Base-by-base conservation (phyloP, 768 basidiomycete genomes). In the Tricholoma matsutake region DNA sequence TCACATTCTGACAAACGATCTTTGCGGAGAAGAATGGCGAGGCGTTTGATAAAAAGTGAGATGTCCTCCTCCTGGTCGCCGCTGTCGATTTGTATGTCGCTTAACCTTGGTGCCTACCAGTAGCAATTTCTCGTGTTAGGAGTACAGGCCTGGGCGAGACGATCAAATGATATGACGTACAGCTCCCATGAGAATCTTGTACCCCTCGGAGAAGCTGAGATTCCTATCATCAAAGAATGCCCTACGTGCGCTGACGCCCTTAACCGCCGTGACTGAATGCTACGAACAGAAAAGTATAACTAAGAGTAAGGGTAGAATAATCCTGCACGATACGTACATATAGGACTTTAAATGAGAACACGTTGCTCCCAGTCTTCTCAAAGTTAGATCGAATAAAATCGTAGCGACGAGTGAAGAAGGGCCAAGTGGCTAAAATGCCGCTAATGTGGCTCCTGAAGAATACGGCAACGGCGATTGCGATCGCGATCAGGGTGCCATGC, bases 161-260 rank as follows among this genome's bases (percentile, higher is more conserved):
- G 20, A 31, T 4, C 6, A 10, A 32, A 25, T 49, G 41, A 13
- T n/a, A 47, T 7, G 20, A 25, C 45, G 22, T 43, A 74, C 72
- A 35, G 66, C 70, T 8, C 73, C 75, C 65, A 75, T 69, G 0
- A 76, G 68, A n/a, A 78, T 71, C 31, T 67, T 69, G 53, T 76
- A 77, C 1, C 76, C 77, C 59, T 76, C 73, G 14, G 54, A 60
- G 45, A 74, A 69, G 41, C 68, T 63, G 13, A 77, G 63, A 37
- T 58, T 65, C 52, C 68, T 71, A 11, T 66, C 63, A 16, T 72
- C 68, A 56, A 75, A 75, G 56, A 75, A 77, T 0, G 54, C 59
- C 51, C 72, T 72, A 0, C 75, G 65, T 6, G 71, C 73, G 37
- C 70, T 67, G 14, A 73, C 68, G 0, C 75, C 76, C 28, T 62